Evolutionary conservation across 2,329 filamentous ascomycete genomes (phyloP).

Genomic region (Sclerotinia minor): DNA sequence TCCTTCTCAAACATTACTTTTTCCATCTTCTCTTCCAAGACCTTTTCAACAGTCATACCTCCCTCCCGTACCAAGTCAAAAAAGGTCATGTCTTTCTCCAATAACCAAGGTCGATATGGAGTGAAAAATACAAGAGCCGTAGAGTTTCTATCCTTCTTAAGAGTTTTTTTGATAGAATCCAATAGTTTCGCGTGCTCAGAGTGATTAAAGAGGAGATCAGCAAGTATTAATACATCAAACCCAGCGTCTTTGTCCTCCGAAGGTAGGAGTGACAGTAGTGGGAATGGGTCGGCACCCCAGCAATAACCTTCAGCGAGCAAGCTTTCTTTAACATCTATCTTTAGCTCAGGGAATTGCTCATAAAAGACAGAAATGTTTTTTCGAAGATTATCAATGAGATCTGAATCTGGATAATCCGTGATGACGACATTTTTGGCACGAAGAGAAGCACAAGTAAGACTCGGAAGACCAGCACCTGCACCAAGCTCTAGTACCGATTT

Average conservation of each 20-base stretch:
- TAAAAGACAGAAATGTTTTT: constrained; percentile 62
- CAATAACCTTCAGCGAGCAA: constrained; percentile 71
- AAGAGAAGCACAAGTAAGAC: constrained; percentile 71
- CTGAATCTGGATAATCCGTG: constrained; percentile 85
- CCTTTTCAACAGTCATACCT: constrained; percentile 75
- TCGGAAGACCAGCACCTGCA: constrained; percentile 82
- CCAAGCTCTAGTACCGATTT: constrained; percentile 85
- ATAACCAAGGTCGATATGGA: constrained; percentile 87
- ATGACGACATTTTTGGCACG: constrained; percentile 73
- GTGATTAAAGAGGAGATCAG: constrained; percentile 89
- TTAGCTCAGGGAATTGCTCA: constrained; percentile 16
- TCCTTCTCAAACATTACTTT: constrained; percentile 88
- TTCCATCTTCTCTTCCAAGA: constrained; percentile 80
- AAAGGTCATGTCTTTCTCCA: constrained; percentile 81
- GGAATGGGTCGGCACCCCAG: constrained; percentile 70
- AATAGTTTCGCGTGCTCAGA: constrained; percentile 80
- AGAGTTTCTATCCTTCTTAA: constrained; percentile 49
- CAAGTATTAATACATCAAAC: constrained; percentile 83
- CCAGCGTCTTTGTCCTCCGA: constrained; percentile 36
- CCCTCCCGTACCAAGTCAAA: constrained; percentile 72
- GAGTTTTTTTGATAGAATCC: constrained; percentile 65
- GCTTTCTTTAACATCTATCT: constrained; percentile 31
- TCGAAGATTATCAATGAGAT: constrained; percentile 77
- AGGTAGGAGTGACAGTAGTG: constrained; percentile 58
- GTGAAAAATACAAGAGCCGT: constrained; percentile 87